Evolutionary conservation across 192 early-diverging fungal species (phyloP).

Genomic region (Umbelopsis isabellina): DNA sequence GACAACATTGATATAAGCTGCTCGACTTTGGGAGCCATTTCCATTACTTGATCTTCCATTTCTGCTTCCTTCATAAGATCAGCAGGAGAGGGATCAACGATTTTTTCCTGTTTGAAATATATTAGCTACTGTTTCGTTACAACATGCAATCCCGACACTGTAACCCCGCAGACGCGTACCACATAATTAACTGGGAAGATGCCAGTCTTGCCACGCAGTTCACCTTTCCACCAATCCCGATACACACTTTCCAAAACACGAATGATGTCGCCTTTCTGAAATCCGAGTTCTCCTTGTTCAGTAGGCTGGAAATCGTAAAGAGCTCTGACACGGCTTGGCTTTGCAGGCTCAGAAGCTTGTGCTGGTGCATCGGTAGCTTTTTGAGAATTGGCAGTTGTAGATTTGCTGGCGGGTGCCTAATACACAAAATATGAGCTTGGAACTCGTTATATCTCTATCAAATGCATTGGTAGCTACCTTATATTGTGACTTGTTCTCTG

Average conservation of each 20-base stretch:
- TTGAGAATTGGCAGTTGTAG: slow-evolving; percentile 24
- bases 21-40: slow-evolving; percentile 75
- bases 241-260: slow-evolving; percentile 92
- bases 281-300: slow-evolving; percentile 89
- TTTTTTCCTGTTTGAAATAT: slow-evolving; percentile 49
- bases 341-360: slow-evolving; percentile 41
- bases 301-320: slow-evolving; percentile 93
- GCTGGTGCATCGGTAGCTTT: slow-evolving; percentile 21
- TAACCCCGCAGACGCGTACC: slow-evolving; percentile 37
- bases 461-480: slow-evolving; percentile 3
- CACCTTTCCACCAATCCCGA: slow-evolving; percentile 99
- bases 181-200: slow-evolving; percentile 99
- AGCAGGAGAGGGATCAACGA: slow-evolving; percentile 60
- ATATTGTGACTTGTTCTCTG: slow-evolving; percentile 41
- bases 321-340: slow-evolving; percentile 84
- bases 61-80: slow-evolving; percentile 60
- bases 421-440: slow-evolving; percentile 81
- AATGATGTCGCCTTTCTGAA: slow-evolving; percentile 87
- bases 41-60: slow-evolving; percentile 69
- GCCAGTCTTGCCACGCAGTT: slow-evolving; percentile 81
- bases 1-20: slow-evolving; percentile 74
- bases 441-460: slow-evolving; percentile 67
- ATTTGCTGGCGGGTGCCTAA: slow-evolving; percentile 22
- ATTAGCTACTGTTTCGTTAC: neutral
- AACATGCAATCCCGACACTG: neutral